Conservation (phyloP, 805 yeast species). For the Pichia eremophila region DNA sequence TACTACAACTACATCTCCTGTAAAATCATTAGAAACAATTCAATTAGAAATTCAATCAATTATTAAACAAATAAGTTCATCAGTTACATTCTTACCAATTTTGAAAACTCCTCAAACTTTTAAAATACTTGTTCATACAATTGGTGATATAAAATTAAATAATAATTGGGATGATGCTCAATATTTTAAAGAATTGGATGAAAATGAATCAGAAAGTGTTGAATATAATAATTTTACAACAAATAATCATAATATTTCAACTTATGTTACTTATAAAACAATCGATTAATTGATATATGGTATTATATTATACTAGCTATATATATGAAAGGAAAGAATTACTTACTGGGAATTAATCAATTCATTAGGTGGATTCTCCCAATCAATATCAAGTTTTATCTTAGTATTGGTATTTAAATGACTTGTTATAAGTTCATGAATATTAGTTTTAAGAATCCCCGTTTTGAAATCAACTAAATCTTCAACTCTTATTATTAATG, state of each 20-base stretch:
- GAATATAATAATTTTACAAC: conserved; percentile 63
- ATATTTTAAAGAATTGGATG: conserved; percentile 41
- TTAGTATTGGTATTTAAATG: neutral
- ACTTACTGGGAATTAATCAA: neutral
- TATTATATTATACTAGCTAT: too few species aligned
- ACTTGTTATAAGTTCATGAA: conserved; percentile 2
- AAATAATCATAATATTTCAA: conserved; percentile 57
- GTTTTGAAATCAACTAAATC: conserved; percentile 14
- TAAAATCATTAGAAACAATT: conserved; percentile 31
- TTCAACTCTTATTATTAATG: conserved; percentile 2
- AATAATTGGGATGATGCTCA: conserved; percentile 66
- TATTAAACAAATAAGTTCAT: conserved; percentile 80
- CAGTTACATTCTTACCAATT: conserved; percentile 77
- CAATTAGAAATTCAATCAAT: conserved; percentile 77
- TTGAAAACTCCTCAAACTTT: conserved; percentile 60
- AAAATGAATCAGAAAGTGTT: conserved; percentile 55
- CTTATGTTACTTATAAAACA: conserved; percentile 54
- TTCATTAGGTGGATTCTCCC: conserved; percentile 8
- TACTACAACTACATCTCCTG: too few species aligned
- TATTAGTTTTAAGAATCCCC: conserved; percentile 13
- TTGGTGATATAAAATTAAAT: conserved; percentile 58
- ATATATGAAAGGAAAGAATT: neutral
- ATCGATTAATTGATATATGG: conserved; percentile 3
- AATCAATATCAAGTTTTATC: conserved; percentile 1
- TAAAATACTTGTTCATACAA: conserved; percentile 77